Evolutionary conservation across 139 green algal species (phyloP), one percentile per base, ranked within the genome.

Genomic region (Mesostigma viride): DNA sequence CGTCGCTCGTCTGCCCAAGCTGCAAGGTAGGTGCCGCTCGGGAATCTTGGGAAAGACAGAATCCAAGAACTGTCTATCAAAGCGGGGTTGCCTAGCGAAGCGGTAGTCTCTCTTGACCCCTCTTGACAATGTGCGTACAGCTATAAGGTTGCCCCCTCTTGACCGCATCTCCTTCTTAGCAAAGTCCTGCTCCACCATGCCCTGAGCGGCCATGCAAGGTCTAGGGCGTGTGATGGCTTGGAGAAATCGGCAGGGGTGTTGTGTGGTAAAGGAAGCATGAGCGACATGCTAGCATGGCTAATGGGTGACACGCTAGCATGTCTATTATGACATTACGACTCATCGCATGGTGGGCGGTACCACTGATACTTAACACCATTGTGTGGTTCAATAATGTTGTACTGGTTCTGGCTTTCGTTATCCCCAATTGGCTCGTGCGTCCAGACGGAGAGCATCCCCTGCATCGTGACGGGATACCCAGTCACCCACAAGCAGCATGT

Each of bases 401-500:
- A n/a, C n/a, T n/a, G n/a, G n/a, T n/a, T n/a, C n/a, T n/a, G n/a
- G n/a, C n/a, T n/a, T n/a, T n/a, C n/a, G n/a, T n/a, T n/a, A n/a
- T n/a, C n/a, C n/a, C n/a, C n/a, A n/a, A n/a, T n/a, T 51, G 11
- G 11, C 14, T 24, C 40, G 11, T 51, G 40, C 14, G 8, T 51
- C 11, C 40, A 51, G 40, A 14, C 68, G 30, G 65, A 69, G 53
- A 72, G 66, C 46, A 81, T 86, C 35, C 56, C 79, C 0, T 90
- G 84, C 66, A 59, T 62, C 0, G 79, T 87, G 6, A 84, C 75
- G 11, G 84, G 84, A 33, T 88, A 86, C 62, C 84, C 84, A 17
- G 79, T 87, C 27, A 51, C 47, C 4, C 31, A 62, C 2, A 72
- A 73, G 3, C 81, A 87, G 33, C 65, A 68, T 0, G 71, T 72